Evolutionary conservation across 2,329 filamentous ascomycete species (phyloP).

Genomic region (Penicillium sp.): DNA sequence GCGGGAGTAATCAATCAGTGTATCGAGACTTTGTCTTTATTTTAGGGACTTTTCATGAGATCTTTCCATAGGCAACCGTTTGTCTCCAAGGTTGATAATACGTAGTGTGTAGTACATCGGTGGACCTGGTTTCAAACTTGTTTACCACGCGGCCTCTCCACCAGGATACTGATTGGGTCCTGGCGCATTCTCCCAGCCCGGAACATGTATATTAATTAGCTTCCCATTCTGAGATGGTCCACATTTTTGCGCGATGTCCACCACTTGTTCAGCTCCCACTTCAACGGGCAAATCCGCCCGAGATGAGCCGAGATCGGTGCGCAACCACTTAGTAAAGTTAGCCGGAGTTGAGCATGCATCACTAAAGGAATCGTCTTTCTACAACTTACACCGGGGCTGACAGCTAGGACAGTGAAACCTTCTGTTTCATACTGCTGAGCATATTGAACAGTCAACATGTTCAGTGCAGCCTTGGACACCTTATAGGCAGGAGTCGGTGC

Average conservation of each 20-base stretch:
- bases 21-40: background rate
- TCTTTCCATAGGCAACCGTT: background rate
- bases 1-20: background rate
- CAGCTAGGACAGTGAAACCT: slow-evolving; percentile 45
- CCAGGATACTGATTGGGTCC: slow-evolving; percentile 42
- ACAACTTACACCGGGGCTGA: slow-evolving; percentile 49
- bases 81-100: background rate
- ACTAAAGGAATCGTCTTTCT: slow-evolving; percentile 9
- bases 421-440: slow-evolving; percentile 31
- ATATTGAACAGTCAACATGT: slow-evolving; percentile 47
- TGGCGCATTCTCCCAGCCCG: slow-evolving; percentile 37
- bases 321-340: slow-evolving; percentile 42
- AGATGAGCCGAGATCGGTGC: slow-evolving; percentile 45
- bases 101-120: background rate
- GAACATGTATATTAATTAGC: slow-evolving; percentile 47
- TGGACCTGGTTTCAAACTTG: background rate
- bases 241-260: slow-evolving; percentile 47
- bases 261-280: slow-evolving; percentile 38
- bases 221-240: slow-evolving; percentile 47
- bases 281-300: slow-evolving; percentile 45
- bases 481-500: slow-evolving; percentile 42
- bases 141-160: slow-evolving; percentile 33
- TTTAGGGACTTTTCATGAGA: background rate
- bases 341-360: slow-evolving; percentile 40
- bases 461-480: slow-evolving; percentile 51